Evolutionary conservation across 495 filamentous ascomycete species (phyloP).

Genomic region (Penicillium lagena): DNA sequence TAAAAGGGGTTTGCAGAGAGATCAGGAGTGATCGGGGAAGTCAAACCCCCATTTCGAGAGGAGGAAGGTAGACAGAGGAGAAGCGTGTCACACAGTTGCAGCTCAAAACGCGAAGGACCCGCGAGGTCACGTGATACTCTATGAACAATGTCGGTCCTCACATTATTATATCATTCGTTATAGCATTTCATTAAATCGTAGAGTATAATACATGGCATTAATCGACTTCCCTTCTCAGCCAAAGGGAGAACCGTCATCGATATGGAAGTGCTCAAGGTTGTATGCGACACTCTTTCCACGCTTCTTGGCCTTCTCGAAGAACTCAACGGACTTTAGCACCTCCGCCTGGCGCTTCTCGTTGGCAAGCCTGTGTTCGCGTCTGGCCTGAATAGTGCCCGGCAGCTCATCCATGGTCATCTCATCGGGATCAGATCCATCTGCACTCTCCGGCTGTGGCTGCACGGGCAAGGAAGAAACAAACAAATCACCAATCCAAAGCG

Average conservation of each 20-base stretch:
- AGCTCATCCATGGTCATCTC: slow-evolving; percentile 19
- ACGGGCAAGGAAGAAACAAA: slow-evolving; percentile 26
- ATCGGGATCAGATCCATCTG: slow-evolving; percentile 10
- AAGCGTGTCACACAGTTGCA: slow-evolving; percentile 1
- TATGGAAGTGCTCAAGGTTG: slow-evolving; percentile 25
- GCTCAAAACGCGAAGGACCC: slow-evolving; percentile 19
- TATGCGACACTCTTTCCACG: slow-evolving; percentile 29
- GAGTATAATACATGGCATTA: not conserved
- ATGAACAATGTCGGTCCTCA: not conserved
- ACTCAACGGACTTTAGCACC: slow-evolving; percentile 23
- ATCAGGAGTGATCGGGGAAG: no score
- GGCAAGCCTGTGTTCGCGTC: slow-evolving; percentile 26
- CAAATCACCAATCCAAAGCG: slow-evolving; percentile 62
- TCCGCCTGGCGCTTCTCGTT: slow-evolving; percentile 27
- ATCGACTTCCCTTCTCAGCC: slow-evolving; percentile 12
- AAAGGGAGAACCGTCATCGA: slow-evolving; percentile 18
- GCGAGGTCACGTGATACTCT: slow-evolving; percentile 45
- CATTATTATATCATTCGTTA: not conserved
- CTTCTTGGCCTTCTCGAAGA: slow-evolving; percentile 29
- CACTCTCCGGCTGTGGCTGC: slow-evolving; percentile 5
- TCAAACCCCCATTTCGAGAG: not conserved
- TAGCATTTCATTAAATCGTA: no score
- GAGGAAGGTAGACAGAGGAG: slow-evolving; percentile 1
- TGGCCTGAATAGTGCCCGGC: slow-evolving; percentile 17
- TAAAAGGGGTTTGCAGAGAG: no score